Base-by-base conservation (phyloP, 2,329 filamentous ascomycete species). In the Cercospora sojina region DNA sequence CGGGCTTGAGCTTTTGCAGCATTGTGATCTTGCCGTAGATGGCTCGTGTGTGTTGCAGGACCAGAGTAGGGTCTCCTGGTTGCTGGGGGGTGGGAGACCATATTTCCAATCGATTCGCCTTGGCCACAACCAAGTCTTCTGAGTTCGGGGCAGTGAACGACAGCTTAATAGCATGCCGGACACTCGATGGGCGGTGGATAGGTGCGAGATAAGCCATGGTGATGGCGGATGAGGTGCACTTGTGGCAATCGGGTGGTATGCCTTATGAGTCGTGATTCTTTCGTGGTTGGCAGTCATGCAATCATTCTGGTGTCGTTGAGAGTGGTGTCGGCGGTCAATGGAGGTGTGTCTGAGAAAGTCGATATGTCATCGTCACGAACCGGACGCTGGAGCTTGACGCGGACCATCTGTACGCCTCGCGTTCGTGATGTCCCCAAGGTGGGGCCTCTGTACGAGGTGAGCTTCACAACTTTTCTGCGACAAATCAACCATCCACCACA, bases 151-250 rank as follows among this genome's bases (percentile, higher is more conserved):
- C 85, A 60, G 96, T 83, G 73, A 98, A 89, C 73, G 88, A 88
- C 67, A 94, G 85, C 76, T 90, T 91, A 71, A 98, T 79, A 13
- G 93, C 94, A 85, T 97, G 91, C 64, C 93, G 89, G 70, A 97
- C 89, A 82, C 92, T 96, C 78, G 92, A 97, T 25, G 95, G 91
- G 74, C 89, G 87, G 79, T 99, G 95, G 65, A 99, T 95, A 43
- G 95, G 93, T 68, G 92, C 93, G 75, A 99, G 84, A 79, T 98
- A 99, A 61, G 95, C 91, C 95, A 99, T 99, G 67, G 38, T 57
- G 64, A 41, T 29, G 63, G 64, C 59, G 47, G 65, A 23, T 35
- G 27, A 20, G n/a, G 23, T 57, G 47, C 23, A 49, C 25, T 62
- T 23, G 64, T 43, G 47, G 29, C 41, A 60, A 55, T 56, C 18